A percentile compares a stretch with the other conserved stretches of the same genome.
Conservation (phyloP, 345 rosid species). For the Adansonia digitata region DNA sequence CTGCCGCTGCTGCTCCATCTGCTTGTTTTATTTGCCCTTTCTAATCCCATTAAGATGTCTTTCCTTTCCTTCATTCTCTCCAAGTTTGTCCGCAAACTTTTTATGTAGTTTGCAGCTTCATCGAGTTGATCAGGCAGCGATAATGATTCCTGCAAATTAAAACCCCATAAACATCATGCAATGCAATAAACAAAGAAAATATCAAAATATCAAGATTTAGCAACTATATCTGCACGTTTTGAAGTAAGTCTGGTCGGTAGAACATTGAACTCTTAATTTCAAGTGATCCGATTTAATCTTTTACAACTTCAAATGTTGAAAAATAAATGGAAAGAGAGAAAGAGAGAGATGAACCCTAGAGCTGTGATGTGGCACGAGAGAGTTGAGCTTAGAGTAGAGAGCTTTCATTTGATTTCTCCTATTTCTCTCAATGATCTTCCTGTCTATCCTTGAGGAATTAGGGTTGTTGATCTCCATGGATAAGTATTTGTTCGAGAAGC, state of each 20-base stretch:
- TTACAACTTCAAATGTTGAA: too few relatives aligned
- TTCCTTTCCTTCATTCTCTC: slow-evolving; percentile 53
- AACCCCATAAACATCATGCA: neutral
- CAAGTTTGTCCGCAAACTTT: slow-evolving; percentile 44
- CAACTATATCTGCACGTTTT: neutral
- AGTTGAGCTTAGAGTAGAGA: slow-evolving; percentile 46
- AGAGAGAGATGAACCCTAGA: slow-evolving; percentile 26
- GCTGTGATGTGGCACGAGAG: slow-evolving; percentile 43
- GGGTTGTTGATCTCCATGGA: slow-evolving; percentile 10
- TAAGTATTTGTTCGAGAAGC: neutral
- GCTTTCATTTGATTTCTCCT: slow-evolving; percentile 66
- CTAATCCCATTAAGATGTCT: slow-evolving; percentile 26
- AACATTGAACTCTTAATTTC: neutral
- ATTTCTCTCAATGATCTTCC: slow-evolving; percentile 52
- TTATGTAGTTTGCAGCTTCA: slow-evolving; percentile 53
- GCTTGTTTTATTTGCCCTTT: neutral
- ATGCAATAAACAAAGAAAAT: neutral
- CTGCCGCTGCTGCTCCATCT: too few relatives aligned
- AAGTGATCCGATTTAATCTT: too few relatives aligned
- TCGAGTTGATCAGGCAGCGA: slow-evolving; percentile 55
- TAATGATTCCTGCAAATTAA: slow-evolving; percentile 29
- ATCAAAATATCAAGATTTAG: neutral
- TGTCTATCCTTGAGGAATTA: slow-evolving; percentile 42
- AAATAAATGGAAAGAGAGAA: neutral
- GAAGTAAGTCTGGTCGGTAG: neutral